Evolutionary conservation across 1,284 basidiomycete genomes (phyloP).

Genomic region (Pseudozyma sp.): DNA sequence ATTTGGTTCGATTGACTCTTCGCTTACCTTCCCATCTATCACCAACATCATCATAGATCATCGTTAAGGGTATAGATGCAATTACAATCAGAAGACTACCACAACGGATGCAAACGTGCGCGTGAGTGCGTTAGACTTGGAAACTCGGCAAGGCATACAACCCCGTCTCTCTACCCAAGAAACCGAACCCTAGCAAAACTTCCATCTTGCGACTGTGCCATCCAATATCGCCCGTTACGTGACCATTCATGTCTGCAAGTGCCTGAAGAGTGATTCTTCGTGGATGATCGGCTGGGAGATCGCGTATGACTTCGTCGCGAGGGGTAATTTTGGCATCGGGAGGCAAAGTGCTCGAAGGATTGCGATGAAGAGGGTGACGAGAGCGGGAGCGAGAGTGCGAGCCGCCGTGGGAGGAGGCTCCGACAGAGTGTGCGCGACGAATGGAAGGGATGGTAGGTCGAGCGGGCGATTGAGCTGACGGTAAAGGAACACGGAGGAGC

Average conservation of each 20-base stretch:
- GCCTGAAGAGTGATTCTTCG: slow-evolving; percentile 78
- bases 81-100: neutral
- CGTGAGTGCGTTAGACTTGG: slow-evolving; percentile 38
- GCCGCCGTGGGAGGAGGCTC: slow-evolving; percentile 36
- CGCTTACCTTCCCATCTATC: slow-evolving; percentile 23
- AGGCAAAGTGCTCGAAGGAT: slow-evolving; percentile 17
- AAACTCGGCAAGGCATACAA: slow-evolving; percentile 75
- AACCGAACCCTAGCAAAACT: slow-evolving; percentile 87
- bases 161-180: slow-evolving; percentile 90
- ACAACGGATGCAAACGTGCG: no score
- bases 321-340: slow-evolving; percentile 32
- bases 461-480: neutral
- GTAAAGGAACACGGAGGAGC: slow-evolving; percentile 22
- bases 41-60: neutral
- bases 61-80: slow-evolving; percentile 6
- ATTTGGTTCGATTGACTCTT: slow-evolving; percentile 33
- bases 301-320: slow-evolving; percentile 71
- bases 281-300: slow-evolving; percentile 76
- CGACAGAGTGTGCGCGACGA: slow-evolving; percentile 40
- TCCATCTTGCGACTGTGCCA: slow-evolving; percentile 99
- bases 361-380: slow-evolving; percentile 17
- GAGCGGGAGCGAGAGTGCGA: slow-evolving; percentile 57
- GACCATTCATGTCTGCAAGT: slow-evolving; percentile 84
- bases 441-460: slow-evolving; percentile 38
- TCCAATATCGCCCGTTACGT: slow-evolving; percentile 87